These are phyloP conservation scores for Phoma sp. DNA, from an alignment of 2,329 filamentous ascomycete genomes.

Conservation along the genomic window DNA sequence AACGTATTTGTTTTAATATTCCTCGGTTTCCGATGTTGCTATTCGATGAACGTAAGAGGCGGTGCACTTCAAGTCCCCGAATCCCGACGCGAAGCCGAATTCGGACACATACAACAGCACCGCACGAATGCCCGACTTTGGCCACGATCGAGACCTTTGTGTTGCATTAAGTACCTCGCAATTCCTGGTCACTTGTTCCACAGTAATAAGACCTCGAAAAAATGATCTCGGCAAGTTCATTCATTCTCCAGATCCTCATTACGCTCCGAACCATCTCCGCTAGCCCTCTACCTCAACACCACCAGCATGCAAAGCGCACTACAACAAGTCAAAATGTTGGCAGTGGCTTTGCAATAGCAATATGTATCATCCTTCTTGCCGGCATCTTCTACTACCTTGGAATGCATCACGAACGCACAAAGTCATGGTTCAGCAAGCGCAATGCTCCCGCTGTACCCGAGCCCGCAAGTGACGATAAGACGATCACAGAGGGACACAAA, in stretches of 20 bases:
- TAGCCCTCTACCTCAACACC: not conserved
- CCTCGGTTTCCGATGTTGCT: not conserved
- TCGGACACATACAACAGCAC: not conserved
- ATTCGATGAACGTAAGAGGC: not conserved
- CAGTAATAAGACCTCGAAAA: not conserved
- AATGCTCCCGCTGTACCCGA: not conserved
- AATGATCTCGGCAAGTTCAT: not conserved
- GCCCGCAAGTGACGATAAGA: not conserved
- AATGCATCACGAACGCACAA: slow-evolving; percentile 15
- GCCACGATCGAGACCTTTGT: not conserved
- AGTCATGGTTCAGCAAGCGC: slow-evolving; percentile 14
- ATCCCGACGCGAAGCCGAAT: slow-evolving; percentile 15
- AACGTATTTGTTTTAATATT: not conserved
- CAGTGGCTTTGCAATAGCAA: slow-evolving; percentile 18
- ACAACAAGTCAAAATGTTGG: slow-evolving; percentile 11
- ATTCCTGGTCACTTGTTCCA: not conserved
- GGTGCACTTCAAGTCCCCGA: slow-evolving; percentile 11
- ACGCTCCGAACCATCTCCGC: slow-evolving; percentile 6
- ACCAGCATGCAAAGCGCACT: slow-evolving; percentile 4
- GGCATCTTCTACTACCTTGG: slow-evolving; percentile 23
- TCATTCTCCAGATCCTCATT: not conserved
- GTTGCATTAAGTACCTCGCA: slow-evolving; percentile 7
- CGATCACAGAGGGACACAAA: not conserved
- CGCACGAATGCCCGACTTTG: not conserved
- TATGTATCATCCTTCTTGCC: slow-evolving; percentile 16